Evolutionary conservation across 83 land plant species (phyloP), one percentile per base, ranked within the genome.

Genomic region (Thuja plicata): DNA sequence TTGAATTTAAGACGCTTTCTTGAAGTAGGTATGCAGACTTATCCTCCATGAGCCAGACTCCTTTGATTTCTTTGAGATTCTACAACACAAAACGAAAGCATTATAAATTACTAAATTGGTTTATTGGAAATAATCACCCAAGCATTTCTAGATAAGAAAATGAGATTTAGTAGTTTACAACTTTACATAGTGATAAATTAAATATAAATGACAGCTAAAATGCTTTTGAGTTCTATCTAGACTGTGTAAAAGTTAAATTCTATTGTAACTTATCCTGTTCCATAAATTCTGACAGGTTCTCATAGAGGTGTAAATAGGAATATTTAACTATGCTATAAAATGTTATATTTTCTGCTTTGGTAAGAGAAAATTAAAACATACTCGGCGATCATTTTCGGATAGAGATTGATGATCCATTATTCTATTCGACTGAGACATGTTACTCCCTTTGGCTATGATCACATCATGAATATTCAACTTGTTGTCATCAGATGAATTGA

Each of bases 21-120:
- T 74, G 32, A 74, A 74, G 32, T 62, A 62, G 0, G 8, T 62
- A 62, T 62, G 70, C n/a, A 24, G 70, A 62, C 8, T 62, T 24
- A 62, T 62, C 70, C 70, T 62, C 70, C 70, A 62, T 12, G 37
- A 74, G 78, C 78, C 35, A 30, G 15, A 74, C 78, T 74, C 34
- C 78, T 74, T 30, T 74, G 78, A 74, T 74, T n/a, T 74, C 35
- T 74, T 24, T 62, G 70, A 62, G 78, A 74, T 74, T 32, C 78
- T 74, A 30, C 34, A 74, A 74, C n/a, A 74, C 34, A 62, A 34
- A 74, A 32, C 0, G 37, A 74, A 30, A 74, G 16, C 35, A 32
- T 74, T 32, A 74, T 74, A 74, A 32, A 30, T 30, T n/a, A 3
- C 4, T 70, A 54, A 54, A 50, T 50, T 50, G 12, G 54, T 50